Base-by-base conservation (phyloP, 1,284 basidiomycete genomes). In the Cutaneotrichosporon arboriforme region DNA sequence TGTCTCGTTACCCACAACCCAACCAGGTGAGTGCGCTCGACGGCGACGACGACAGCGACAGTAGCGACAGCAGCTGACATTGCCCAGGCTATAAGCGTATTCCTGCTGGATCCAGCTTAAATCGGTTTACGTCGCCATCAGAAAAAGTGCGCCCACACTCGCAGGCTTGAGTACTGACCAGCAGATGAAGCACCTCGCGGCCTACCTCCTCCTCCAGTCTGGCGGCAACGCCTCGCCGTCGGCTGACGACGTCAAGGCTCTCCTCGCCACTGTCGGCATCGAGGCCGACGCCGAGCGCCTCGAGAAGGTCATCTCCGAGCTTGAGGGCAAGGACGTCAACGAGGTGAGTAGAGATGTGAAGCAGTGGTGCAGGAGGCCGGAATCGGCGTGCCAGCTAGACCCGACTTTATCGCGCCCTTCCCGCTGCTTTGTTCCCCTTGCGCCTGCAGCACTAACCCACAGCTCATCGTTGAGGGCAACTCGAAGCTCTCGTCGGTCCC, bases 171-270 rank as follows among this genome's bases (percentile, higher is more conserved):
- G n/a, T n/a, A n/a, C 52, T 55, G 41, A 58, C 56, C 7, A 2
- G 4, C 62, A 90, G 87, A 94, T 96, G 91, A 90, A 90, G 82
- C 82, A 94, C 79, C 82, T 98, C 79, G 94, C 93, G 80, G 91
- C 90, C 67, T 98, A 97, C 83, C 84, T 99, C 65, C 90, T 99
- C 77, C 90, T 97, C 79, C 87, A 89, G 78, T 83, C 86, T 75
- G 96, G 91, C 68, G 96, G 96, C 62, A 97, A 97, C 77, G 65
- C 83, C 69, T 84, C 82, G 63, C 96, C 96, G 63, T 85, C 87
- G 56, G 89, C 90, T 59, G 82, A 76, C 51, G 94, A 97, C 77
- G 82, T 99, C 80, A 93, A 86, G 81, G 84, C 84, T 67, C 84
- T 98, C 70, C 86, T 99, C 65, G 78, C 76, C 62, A 81, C 86